phyloP scores from a whole-genome alignment of 345 rosid genomes.

The Corchorus capsularis region DNA sequence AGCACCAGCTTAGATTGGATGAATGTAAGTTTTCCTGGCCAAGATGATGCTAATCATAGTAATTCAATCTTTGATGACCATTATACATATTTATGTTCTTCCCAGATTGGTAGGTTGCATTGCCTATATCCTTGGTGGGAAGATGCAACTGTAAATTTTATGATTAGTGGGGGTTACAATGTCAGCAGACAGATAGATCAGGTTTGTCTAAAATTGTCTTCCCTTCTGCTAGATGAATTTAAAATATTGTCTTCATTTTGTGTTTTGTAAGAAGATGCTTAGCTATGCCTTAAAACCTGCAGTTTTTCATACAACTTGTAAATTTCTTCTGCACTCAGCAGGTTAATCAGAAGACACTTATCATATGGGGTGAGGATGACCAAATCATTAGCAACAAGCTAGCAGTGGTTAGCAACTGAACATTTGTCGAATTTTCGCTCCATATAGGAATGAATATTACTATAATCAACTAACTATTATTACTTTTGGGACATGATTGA shows the following conservation, averaged over 20 bases:
- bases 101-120: conserved; percentile 85
- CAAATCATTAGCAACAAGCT: conserved; percentile 72
- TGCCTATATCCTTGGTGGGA: conserved; percentile 93
- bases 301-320: conserved; percentile 6
- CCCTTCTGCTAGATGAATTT: too few species aligned
- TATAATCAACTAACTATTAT: not conserved
- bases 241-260: not conserved
- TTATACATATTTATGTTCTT: conserved; percentile 2
- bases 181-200: conserved; percentile 56
- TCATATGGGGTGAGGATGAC: conserved; percentile 94
- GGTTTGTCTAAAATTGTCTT: conserved; percentile 13
- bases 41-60: not conserved
- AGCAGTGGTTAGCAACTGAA: conserved; percentile 59
- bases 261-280: not conserved
- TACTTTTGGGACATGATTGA: not conserved
- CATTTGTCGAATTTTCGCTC: conserved; percentile 4
- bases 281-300: not conserved
- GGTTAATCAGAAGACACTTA: conserved; percentile 76
- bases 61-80: not conserved
- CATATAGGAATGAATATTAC: not conserved
- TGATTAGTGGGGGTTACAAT: conserved; percentile 85
- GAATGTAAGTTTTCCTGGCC: conserved; percentile 50
- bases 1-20: conserved; percentile 73
- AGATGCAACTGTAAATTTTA: conserved; percentile 81
- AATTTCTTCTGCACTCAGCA: conserved; percentile 38